Evolutionary conservation across 225 moss, liverwort and hornwort species (phyloP).

Genomic region (Pseudisothecium myosuroides): DNA sequence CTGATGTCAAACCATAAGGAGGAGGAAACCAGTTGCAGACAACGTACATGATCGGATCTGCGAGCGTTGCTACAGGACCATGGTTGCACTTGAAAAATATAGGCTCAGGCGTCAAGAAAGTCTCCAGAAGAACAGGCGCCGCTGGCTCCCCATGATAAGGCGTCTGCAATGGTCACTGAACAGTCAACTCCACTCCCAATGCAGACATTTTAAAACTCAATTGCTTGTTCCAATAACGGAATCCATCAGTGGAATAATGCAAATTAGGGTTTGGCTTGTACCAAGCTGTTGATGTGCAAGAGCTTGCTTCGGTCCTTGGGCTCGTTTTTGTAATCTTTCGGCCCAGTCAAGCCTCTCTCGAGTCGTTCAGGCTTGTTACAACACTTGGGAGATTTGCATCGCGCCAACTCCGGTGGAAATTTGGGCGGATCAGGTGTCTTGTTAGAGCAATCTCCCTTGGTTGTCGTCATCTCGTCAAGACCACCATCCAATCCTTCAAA

Average conservation of each 20-base stretch:
- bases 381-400: constrained; percentile 3
- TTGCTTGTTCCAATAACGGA: background rate
- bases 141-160: constrained; percentile 6
- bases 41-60: background rate
- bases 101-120: constrained; percentile 11
- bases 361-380: background rate
- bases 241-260: background rate
- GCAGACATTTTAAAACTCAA: background rate
- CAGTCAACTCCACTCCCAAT: background rate
- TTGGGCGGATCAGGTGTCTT: background rate
- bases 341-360: background rate
- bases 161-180: background rate
- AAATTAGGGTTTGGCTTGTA: background rate
- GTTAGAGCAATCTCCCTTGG: background rate
- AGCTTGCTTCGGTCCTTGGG: constrained; percentile 11
- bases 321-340: background rate
- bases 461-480: background rate
- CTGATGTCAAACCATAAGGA: background rate
- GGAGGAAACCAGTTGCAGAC: background rate
- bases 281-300: constrained; percentile 20
- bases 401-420: background rate
- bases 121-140: background rate
- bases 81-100: constrained; percentile 15
- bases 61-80: constrained; percentile 5
- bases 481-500: background rate